Evolutionary conservation across 441 rosid species (phyloP).

Genomic region (Pelargonium cotyledonis): DNA sequence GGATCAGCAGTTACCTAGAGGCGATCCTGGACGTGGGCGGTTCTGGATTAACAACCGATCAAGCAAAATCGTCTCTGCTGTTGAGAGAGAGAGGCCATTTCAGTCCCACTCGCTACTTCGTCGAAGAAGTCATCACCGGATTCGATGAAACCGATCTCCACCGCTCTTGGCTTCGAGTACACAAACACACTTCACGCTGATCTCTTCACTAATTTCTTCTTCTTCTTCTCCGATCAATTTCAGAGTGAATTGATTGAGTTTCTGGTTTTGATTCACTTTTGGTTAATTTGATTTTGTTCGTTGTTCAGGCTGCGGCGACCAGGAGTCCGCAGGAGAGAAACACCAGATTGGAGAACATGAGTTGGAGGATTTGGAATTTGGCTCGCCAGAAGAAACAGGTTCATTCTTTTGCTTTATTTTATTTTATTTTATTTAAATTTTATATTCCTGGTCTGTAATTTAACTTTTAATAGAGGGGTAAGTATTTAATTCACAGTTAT

Average conservation of each 20-base stretch:
- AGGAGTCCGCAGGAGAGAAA: conserved; percentile 89
- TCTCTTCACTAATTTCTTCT: neutral
- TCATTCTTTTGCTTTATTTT: conserved; percentile 13
- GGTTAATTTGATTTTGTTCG: neutral
- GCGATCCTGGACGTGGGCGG: conserved; percentile 95
- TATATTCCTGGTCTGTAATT: no score
- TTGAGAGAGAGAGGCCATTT: conserved; percentile 91
- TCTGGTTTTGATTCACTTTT: neutral
- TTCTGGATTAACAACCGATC: conserved; percentile 71
- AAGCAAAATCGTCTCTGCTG: conserved; percentile 76
- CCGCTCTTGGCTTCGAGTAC: conserved; percentile 75
- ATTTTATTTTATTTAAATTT: neutral
- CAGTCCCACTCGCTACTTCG: conserved; percentile 96
- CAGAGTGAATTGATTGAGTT: neutral
- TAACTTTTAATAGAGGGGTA: no score
- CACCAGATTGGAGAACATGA: conserved; percentile 84
- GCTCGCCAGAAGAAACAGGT: conserved; percentile 95
- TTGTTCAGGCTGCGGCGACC: conserved; percentile 64
- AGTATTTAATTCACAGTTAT: no score
- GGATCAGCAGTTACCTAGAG: conserved; percentile 94
- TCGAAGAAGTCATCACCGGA: conserved; percentile 94
- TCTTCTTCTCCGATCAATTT: neutral
- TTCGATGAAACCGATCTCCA: conserved; percentile 98
- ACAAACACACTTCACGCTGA: neutral
- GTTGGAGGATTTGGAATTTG: conserved; percentile 93